phyloP scores from a whole-genome alignment of 2,329 filamentous ascomycete species.

The Cercospora sojina region DNA sequence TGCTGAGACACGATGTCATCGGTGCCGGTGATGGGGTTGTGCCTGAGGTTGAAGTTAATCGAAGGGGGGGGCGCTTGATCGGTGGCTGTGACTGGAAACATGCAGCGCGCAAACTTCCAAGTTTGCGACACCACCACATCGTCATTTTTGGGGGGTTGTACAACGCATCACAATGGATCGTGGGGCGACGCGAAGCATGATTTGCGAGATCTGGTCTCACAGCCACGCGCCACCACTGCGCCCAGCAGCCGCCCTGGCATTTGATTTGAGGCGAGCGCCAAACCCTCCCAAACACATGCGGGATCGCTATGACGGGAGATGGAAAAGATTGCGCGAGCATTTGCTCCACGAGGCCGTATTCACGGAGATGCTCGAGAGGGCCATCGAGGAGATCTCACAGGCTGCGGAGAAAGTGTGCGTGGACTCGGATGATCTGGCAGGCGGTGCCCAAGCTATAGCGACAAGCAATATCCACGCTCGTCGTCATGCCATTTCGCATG shows the following conservation, averaged over 20 bases:
- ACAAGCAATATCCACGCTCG: background rate
- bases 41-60: constrained; percentile 4
- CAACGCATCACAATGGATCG: background rate
- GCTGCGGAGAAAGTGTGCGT: background rate
- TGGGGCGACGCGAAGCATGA: constrained; percentile 1
- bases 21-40: background rate
- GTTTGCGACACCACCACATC: background rate
- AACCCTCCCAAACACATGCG: constrained; percentile 23
- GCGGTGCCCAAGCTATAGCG: constrained; percentile 4
- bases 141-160: background rate
- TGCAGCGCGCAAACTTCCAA: background rate
- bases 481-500: background rate
- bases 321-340: constrained; percentile 19
- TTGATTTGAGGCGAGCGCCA: constrained; percentile 15
- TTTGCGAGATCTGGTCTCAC: constrained; percentile 18
- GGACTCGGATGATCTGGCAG: background rate
- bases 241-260: constrained; percentile 12
- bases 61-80: background rate
- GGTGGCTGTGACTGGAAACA: background rate
- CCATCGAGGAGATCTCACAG: background rate
- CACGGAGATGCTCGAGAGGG: constrained; percentile 4
- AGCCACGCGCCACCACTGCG: constrained; percentile 18
- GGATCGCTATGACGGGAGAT: constrained; percentile 20
- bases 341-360: constrained; percentile 17
- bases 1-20: constrained; percentile 7